Conservation (phyloP, 148 eudicot genomes). For the Cornus florida region DNA sequence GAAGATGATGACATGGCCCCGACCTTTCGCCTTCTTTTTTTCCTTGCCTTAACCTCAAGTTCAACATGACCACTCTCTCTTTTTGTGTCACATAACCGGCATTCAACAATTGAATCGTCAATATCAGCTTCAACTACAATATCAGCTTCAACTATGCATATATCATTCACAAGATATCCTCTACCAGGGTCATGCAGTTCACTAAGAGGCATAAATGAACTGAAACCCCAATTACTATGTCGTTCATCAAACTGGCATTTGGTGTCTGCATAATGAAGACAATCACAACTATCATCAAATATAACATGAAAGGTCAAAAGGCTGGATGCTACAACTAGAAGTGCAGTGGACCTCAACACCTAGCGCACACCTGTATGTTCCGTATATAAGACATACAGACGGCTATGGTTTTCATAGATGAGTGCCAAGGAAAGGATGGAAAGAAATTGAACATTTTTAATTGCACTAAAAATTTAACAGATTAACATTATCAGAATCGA, state of each 20-base stretch:
- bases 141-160: constrained; percentile 19
- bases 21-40: too few relatives aligned
- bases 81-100: too few relatives aligned
- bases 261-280: constrained; percentile 25
- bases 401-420: too few relatives aligned
- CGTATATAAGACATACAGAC: too few relatives aligned
- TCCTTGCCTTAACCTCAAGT: too few relatives aligned
- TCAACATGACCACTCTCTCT: not conserved
- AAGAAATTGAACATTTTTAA: too few relatives aligned
- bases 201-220: constrained; percentile 25
- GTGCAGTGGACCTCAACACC: not conserved
- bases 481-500: too few relatives aligned
- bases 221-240: constrained; percentile 32
- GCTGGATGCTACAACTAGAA: not conserved
- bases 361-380: not conserved
- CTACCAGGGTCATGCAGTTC: constrained; percentile 19
- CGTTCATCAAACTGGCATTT: constrained; percentile 27
- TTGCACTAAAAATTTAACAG: too few relatives aligned
- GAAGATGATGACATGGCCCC: too few relatives aligned
- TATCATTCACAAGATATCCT: constrained; percentile 22
- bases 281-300: not conserved
- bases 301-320: not conserved
- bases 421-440: too few relatives aligned
- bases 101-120: too few relatives aligned
- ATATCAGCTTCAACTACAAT: constrained; percentile 3